These are phyloP conservation scores for Knufia fluminis DNA, from an alignment of 2,329 filamentous ascomycete species.

Conservation along the genomic window DNA sequence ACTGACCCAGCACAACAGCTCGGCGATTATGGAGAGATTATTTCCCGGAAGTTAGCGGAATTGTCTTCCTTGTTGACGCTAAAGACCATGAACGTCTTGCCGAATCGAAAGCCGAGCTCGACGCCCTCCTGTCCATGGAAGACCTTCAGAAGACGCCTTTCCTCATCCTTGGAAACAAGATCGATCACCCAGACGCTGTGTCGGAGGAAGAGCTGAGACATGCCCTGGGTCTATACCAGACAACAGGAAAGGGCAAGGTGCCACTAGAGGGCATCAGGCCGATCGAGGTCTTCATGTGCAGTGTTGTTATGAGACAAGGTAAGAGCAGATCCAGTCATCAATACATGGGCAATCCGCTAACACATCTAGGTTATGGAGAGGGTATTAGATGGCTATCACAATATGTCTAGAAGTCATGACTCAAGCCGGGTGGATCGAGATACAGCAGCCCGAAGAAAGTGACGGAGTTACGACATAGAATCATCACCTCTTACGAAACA, in stretches of 20 bases:
- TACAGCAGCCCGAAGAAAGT: no score
- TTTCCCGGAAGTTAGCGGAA: constrained; percentile 91
- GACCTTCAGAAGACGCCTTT: constrained; percentile 93
- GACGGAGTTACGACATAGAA: no score
- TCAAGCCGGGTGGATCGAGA: no score
- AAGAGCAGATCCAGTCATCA: constrained; percentile 23
- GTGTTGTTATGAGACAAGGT: constrained; percentile 95
- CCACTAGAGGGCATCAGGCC: constrained; percentile 84
- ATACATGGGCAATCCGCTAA: neutral
- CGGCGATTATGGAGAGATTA: constrained; percentile 94
- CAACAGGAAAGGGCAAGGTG: constrained; percentile 91
- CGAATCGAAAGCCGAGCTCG: constrained; percentile 94
- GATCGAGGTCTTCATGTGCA: constrained; percentile 99
- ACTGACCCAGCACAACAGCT: constrained; percentile 41
- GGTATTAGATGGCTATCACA: neutral
- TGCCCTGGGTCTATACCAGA: constrained; percentile 89
- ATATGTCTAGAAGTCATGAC: neutral
- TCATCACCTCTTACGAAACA: no score
- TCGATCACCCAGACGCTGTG: constrained; percentile 92
- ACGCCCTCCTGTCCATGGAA: constrained; percentile 92
- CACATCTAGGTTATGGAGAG: neutral
- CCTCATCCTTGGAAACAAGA: constrained; percentile 96
- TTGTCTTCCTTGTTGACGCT: constrained; percentile 95
- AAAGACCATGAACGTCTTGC: constrained; percentile 91
- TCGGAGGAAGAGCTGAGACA: constrained; percentile 92